These are phyloP conservation scores for Erythrophleum fordii DNA, from an alignment of 306 rosid genomes.

Conservation along the genomic window DNA sequence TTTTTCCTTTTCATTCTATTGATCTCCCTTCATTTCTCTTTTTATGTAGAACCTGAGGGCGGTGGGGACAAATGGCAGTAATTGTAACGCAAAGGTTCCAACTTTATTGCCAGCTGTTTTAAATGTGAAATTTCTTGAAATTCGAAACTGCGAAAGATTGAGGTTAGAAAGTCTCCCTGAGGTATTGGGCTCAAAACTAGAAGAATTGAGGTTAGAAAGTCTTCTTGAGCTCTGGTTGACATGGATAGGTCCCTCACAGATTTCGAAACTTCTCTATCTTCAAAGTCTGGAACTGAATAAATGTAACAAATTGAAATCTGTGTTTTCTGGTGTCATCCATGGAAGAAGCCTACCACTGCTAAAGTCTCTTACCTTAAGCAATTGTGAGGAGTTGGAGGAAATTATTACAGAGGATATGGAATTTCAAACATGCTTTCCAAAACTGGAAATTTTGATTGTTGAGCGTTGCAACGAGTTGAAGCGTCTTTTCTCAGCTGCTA, in stretches of 20 bases:
- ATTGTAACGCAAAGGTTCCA: no score
- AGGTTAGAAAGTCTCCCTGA: no score
- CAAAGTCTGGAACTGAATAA: rapidly evolving
- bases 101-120: background rate
- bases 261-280: background rate
- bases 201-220: rapidly evolving
- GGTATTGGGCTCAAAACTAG: background rate
- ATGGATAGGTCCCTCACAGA: background rate
- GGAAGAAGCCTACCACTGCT: background rate
- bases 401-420: background rate
- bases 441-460: rapidly evolving
- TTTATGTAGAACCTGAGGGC: no score
- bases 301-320: background rate
- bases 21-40: no score
- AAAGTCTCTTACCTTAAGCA: rapidly evolving
- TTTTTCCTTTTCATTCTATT: background rate
- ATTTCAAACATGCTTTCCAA: background rate
- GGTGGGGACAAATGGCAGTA: no score
- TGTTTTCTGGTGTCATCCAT: background rate
- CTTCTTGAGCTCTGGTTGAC: background rate
- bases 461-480: background rate
- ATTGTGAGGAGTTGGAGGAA: background rate
- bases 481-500: background rate
- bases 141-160: no score
- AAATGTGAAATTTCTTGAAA: no score